These are phyloP conservation scores for Tardiomyces depauwii DNA, from an alignment of 1,139 yeast species.

Conservation along the genomic window DNA sequence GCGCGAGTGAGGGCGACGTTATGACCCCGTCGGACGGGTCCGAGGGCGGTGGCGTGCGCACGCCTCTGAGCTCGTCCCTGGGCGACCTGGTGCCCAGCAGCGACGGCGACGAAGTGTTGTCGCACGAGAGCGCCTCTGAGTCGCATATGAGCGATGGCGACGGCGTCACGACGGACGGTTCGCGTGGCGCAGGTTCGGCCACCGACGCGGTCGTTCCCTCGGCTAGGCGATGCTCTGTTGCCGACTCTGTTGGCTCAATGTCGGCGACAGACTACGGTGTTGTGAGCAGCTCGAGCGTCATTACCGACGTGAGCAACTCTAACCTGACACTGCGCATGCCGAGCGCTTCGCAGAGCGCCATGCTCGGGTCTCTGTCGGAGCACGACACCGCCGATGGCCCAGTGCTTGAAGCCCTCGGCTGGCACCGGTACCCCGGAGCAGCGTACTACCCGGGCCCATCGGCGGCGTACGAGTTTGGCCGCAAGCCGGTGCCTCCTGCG, in stretches of 20 bases:
- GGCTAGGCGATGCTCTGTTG: no score
- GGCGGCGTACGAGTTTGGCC: background rate
- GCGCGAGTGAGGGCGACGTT: background rate
- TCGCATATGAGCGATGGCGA: no score
- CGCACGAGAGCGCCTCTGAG: no score
- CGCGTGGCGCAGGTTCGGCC: no score
- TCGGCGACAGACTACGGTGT: background rate
- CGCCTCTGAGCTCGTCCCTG: background rate
- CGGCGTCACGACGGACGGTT: no score
- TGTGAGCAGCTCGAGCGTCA: background rate
- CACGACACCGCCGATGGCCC: background rate
- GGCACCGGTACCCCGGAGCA: background rate
- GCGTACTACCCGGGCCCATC: background rate
- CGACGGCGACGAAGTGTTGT: no score
- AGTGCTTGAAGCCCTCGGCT: background rate
- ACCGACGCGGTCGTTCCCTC: no score
- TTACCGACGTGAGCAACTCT: background rate
- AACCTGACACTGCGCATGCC: background rate
- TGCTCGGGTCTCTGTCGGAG: background rate
- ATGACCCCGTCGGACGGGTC: background rate
- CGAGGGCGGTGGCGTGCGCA: background rate
- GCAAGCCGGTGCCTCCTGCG: background rate
- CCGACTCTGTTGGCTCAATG: no score
- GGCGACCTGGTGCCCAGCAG: background rate
- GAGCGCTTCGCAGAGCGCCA: background rate